Evolutionary conservation across 139 green algal genomes (phyloP), one percentile per base, ranked within the genome.

Genomic region (Penium margaritaceum): DNA sequence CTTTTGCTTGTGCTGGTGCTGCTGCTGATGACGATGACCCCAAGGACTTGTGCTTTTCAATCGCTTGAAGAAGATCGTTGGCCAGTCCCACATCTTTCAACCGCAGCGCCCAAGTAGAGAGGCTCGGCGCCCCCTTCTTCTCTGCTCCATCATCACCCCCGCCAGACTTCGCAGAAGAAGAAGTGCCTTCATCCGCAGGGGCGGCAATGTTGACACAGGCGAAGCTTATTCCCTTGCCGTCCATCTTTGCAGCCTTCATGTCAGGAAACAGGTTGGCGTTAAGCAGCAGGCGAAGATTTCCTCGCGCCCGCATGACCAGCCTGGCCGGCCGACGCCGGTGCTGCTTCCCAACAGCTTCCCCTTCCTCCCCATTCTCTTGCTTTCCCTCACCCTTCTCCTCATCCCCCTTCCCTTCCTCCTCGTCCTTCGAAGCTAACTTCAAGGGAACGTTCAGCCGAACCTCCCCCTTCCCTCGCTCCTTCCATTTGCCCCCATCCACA

Each of bases 251-350:
- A 34, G 90, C 54, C 51, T 85, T 84, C 74, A 97, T 95, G 57
- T 76, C 83, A 6, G 63, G 17, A 72, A 85, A 95, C 6, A 97
- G 73, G 34, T 86, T 88, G 5, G 92, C 92, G 63, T 97, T 97
- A 3, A 97, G 81, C 67, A 97, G 82, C 58, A 97, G 85, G 19
- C 87, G 80, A 38, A 92, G 83, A 80, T 92, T 95, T 46, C 88
- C 92, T 15, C 80, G 74, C 63, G 92, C 83, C 30, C 92, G 83
- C 92, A 97, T 97, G n/a, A 97, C 83, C 54, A 97, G 65, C 43
- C 92, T 83, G 19, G 82, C 87, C 60, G 80, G 85, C 43, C 63
- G 51, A 5, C 19, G 29, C 43, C n/a, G n/a, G n/a, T n/a, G n/a
- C n/a, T n/a, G 51, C 21, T 27, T 60, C 17, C 30, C 51, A 4